A percentile compares a stretch with the other conserved stretches of the same genome.
These are phyloP conservation scores for Macadamia integrifolia DNA, from an alignment of 164 flowering plant species.

Conservation along the genomic window DNA sequence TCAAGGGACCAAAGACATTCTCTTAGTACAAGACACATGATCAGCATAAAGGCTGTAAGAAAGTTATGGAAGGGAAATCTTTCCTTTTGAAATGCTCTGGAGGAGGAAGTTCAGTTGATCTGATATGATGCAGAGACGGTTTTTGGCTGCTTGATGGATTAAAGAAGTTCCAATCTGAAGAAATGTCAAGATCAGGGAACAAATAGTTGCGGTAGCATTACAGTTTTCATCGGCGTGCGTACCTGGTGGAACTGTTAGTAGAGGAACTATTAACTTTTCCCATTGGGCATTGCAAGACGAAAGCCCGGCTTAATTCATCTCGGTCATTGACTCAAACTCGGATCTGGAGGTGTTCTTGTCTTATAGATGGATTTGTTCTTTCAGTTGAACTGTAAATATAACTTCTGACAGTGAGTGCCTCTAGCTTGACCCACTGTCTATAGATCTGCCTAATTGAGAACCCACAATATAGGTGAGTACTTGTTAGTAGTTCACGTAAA, in stretches of 20 bases:
- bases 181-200: slow-evolving; percentile 12
- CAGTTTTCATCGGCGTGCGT: slow-evolving; percentile 14
- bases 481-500: slow-evolving; percentile 3
- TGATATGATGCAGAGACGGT: slow-evolving; percentile 14
- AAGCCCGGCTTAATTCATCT: neutral
- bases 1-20: slow-evolving; percentile 9
- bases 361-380: slow-evolving; percentile 13
- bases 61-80: slow-evolving; percentile 14
- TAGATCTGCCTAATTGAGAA: slow-evolving; percentile 1
- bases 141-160: slow-evolving; percentile 19
- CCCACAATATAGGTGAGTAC: neutral
- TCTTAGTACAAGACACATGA: slow-evolving; percentile 19
- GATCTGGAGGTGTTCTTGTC: slow-evolving; percentile 6
- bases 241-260: slow-evolving; percentile 4
- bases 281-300: neutral
- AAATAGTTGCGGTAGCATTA: slow-evolving; percentile 12
- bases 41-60: slow-evolving; percentile 5
- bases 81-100: slow-evolving; percentile 12
- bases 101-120: slow-evolving; percentile 7
- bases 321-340: slow-evolving; percentile 2
- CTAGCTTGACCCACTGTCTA: slow-evolving; percentile 8
- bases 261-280: slow-evolving; percentile 6
- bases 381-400: slow-evolving; percentile 26
- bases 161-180: slow-evolving; percentile 20
- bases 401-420: neutral